Percentiles rank a stretch among this genome's conserved stretches.
These are phyloP conservation scores for Rhizopogon sp. DNA, from an alignment of 768 basidiomycete species.

Conservation along the genomic window DNA sequence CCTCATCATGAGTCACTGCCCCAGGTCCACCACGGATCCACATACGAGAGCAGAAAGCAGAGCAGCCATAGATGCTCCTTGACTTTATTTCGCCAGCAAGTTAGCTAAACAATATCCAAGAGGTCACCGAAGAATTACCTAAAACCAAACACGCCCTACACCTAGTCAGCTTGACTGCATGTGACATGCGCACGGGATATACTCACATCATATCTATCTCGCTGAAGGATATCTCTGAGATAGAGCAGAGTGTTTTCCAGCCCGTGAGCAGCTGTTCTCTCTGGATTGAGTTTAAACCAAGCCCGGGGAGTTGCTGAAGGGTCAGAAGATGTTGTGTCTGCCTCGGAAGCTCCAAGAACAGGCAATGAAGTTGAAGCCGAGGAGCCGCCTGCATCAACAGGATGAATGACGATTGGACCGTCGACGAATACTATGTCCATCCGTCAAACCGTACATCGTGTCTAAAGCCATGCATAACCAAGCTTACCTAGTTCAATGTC, in stretches of 20 bases:
- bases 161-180: neutral
- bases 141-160: constrained; percentile 75
- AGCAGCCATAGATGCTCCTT: constrained; percentile 75
- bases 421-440: constrained; percentile 60
- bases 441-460: neutral
- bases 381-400: constrained; percentile 49
- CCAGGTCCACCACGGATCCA: constrained; percentile 4
- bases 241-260: constrained; percentile 50
- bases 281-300: constrained; percentile 64
- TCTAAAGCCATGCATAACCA: neutral
- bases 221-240: constrained; percentile 52
- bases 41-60: constrained; percentile 65
- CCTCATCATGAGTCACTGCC: constrained; percentile 1
- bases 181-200: neutral
- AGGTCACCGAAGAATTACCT: constrained; percentile 38
- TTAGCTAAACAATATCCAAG: neutral
- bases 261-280: constrained; percentile 47
- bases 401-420: constrained; percentile 61
- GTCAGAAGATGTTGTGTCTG: constrained; percentile 33
- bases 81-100: constrained; percentile 35
- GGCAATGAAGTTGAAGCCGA: constrained; percentile 22
- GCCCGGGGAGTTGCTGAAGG: constrained; percentile 54
- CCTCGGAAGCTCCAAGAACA: constrained; percentile 37
- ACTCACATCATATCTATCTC: constrained; percentile 63
- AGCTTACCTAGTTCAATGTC: constrained; percentile 58